A percentile compares a stretch with the other conserved stretches of the same genome.
Evolutionary conservation across 1,284 basidiomycete species (phyloP).

Genomic region (Cutaneotrichosporon cyanovorans): DNA sequence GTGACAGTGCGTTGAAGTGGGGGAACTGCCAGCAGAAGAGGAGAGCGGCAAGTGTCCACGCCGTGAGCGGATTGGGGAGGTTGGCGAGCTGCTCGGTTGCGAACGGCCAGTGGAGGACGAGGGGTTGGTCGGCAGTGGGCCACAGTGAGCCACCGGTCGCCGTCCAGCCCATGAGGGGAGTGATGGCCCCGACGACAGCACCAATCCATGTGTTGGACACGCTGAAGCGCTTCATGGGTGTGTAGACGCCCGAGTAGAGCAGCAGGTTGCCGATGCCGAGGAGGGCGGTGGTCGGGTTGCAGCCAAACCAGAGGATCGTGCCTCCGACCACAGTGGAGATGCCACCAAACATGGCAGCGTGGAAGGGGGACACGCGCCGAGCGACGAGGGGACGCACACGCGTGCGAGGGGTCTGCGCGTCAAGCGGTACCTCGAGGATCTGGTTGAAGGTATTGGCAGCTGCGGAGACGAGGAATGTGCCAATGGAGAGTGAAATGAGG

Average conservation of each 20-base stretch:
- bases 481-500: constrained; percentile 76
- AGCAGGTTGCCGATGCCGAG: constrained; percentile 79
- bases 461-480: constrained; percentile 84
- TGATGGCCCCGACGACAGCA: constrained; percentile 81
- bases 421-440: constrained; percentile 87
- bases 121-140: constrained; percentile 56
- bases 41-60: constrained; percentile 66
- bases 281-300: constrained; percentile 78
- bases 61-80: constrained; percentile 61
- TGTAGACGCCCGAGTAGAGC: constrained; percentile 88
- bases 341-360: constrained; percentile 73
- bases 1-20: constrained; percentile 91
- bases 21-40: constrained; percentile 99
- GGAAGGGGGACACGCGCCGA: constrained; percentile 69
- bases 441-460: constrained; percentile 95
- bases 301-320: constrained; percentile 68
- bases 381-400: constrained; percentile 82
- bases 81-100: constrained; percentile 9
- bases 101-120: constrained; percentile 41
- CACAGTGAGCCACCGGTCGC: constrained; percentile 78
- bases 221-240: constrained; percentile 83
- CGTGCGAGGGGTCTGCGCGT: constrained; percentile 94
- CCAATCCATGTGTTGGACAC: constrained; percentile 95
- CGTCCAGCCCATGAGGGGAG: constrained; percentile 97
- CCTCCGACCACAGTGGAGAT: constrained; percentile 71